Evolutionary conservation across 306 rosid genomes (phyloP), one percentile per base, ranked within the genome.

Genomic region (Glycyrrhiza uralensis): DNA sequence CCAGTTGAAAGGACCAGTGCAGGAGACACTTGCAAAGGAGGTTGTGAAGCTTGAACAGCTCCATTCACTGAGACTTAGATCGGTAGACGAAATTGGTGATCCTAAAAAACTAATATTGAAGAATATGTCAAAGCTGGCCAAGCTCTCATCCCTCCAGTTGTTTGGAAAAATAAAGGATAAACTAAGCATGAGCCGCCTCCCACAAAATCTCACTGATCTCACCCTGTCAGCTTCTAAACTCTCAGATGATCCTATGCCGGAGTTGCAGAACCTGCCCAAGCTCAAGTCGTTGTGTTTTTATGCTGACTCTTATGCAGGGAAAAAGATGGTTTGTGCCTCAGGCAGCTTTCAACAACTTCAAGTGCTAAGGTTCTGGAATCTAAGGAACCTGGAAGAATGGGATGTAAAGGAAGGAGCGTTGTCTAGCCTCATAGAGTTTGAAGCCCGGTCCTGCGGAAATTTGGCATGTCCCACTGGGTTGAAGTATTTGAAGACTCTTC

Each of bases 141-240:
- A 52, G 3, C 79, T 84, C 44, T 51, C 77, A 28, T 81, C 51
- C 75, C 55, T 84, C 5, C 52, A 55, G 6, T 54, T 81, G 62
- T 78, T 45, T 41, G 84, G 85, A 15, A 36, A 7, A 14, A 50
- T 80, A 63, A 3, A 26, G 2, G 42, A 67, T 23, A 8, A 7
- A 42, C 62, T 47, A 30, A 32, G 22, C 45, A 4, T 32, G 35
- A 42, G 5, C 5, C 15, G 1, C 5, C 59, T 79, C 12, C 84
- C 84, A 0, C 2, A 24, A 42, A 79, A 23, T 38, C 79, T 79
- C 4, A 59, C 81, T 33, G 59, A 75, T 42, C 80, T 84, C 62
- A 76, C 80, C 38, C 77, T 84, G 62, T 80, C 87, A 23, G 78
- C 82, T 30, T 76, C 87, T 28, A 5, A 28, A 9, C 59, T 84